phyloP scores from a whole-genome alignment of 768 basidiomycete genomes.

The Clathrus columnatus region DNA sequence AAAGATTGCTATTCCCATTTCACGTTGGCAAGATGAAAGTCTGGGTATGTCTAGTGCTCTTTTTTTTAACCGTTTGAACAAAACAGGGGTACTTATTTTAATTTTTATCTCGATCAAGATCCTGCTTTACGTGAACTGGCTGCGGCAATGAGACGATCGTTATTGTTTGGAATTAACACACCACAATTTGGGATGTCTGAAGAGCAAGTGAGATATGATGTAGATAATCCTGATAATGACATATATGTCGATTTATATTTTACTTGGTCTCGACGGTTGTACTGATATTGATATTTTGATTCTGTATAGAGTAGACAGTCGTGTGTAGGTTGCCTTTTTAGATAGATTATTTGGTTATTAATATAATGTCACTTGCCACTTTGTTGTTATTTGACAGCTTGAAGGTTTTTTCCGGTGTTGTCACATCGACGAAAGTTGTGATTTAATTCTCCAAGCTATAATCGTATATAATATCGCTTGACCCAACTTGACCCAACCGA shows the following conservation, averaged over 20 bases:
- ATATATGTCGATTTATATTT: background rate
- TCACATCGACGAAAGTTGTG: no score
- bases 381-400: no score
- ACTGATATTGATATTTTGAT: no score
- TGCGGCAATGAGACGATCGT: background rate
- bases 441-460: no score
- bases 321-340: no score
- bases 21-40: background rate
- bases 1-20: conserved; percentile 1
- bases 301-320: no score
- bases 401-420: no score
- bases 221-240: background rate
- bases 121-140: background rate
- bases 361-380: no score
- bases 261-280: background rate
- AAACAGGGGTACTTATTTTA: no score
- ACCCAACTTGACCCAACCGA: no score
- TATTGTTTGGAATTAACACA: background rate
- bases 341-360: no score
- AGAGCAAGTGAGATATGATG: background rate
- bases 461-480: no score
- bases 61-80: background rate
- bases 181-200: background rate
- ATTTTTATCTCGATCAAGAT: conserved; percentile 1
- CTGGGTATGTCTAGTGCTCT: background rate